Base-by-base conservation (phyloP, 73 alveolate species). In the Paramecium primaurelia region DNA sequence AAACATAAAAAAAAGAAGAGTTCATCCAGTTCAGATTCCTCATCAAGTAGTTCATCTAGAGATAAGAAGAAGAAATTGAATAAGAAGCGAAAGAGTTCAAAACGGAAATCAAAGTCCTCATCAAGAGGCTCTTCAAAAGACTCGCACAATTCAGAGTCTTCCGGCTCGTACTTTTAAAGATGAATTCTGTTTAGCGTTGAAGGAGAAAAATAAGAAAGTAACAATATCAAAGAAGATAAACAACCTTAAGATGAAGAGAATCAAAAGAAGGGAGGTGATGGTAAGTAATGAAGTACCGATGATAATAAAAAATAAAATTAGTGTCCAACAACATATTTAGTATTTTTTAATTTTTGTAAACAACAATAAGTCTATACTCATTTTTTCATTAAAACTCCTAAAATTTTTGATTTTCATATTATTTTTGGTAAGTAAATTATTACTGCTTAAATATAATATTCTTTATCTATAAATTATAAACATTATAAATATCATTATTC, bases 111-210 rank as follows among this genome's bases (percentile, higher is more conserved):
- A 40, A 73, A 40, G 59, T 73, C 87, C 59, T 73, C 87, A 73
- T 80, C 91, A 44, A 64, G 58, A 80, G 75, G 51, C 42, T 42
- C 88, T 37, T 42, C 71, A 80, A 14, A 42, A 80, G 91, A 80
- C 71, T 80, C 91, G 7, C 49, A 80, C 32, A 37, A 73, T 30
- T 73, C 87, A 40, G 73, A 80, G 91, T 80, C 91, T 45, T 80
- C 91, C 34, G 73, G 77, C 47, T 80, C 91, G 91, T 80, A 80
- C 75, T 80, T 80, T 80, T 80, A 42, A 80, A 80, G 71, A 44
- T 80, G 71, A 32, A 45, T 80, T 80, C 75, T 26, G 75, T 45
- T 80, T 80, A 80, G 91, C 91, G 58, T 38, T 45, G 36, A 80
- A 40, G 91, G 58, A 22, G 91, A 80, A 14, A 64, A 64, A 26